Percentiles rank a stretch among this genome's conserved stretches.
Evolutionary conservation across 2,329 filamentous ascomycete genomes (phyloP).

Genomic region (Laburnicola sp.): DNA sequence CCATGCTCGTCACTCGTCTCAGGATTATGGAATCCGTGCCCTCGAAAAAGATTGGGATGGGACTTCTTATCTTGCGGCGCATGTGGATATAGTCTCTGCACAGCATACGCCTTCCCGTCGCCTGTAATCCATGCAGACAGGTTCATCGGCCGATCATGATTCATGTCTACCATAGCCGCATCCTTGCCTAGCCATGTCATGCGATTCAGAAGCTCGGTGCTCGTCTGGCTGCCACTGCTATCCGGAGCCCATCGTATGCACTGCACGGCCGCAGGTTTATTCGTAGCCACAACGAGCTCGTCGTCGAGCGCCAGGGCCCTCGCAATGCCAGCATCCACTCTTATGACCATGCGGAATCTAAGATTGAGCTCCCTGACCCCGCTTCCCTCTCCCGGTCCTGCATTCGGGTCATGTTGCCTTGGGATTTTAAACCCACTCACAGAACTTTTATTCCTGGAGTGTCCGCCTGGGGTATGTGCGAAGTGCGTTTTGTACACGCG

Average conservation of each 20-base stretch:
- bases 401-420: slow-evolving; percentile 44
- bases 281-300: slow-evolving; percentile 87
- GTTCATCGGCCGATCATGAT: slow-evolving; percentile 95
- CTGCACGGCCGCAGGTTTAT: slow-evolving; percentile 90
- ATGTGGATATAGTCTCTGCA: slow-evolving; percentile 65
- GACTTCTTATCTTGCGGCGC: slow-evolving; percentile 48
- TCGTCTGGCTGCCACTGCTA: slow-evolving; percentile 78
- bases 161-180: slow-evolving; percentile 77
- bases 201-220: slow-evolving; percentile 83
- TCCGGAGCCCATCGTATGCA: slow-evolving; percentile 95
- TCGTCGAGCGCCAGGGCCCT: slow-evolving; percentile 87
- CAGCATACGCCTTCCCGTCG: slow-evolving; percentile 86
- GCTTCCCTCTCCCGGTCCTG: slow-evolving; percentile 76
- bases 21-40: slow-evolving; percentile 86
- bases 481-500: slow-evolving; percentile 86
- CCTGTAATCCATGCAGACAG: slow-evolving; percentile 88
- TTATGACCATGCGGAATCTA: slow-evolving; percentile 95
- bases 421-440: slow-evolving; percentile 44
- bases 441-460: slow-evolving; percentile 55
- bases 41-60: slow-evolving; percentile 75
- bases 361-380: slow-evolving; percentile 86
- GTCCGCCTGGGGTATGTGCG: slow-evolving; percentile 53
- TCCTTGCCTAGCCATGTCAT: slow-evolving; percentile 86
- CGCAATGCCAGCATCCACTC: slow-evolving; percentile 92
- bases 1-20: slow-evolving; percentile 63